Base-by-base conservation (phyloP, 495 filamentous ascomycete species). In the Lophiostoma macrostomum region DNA sequence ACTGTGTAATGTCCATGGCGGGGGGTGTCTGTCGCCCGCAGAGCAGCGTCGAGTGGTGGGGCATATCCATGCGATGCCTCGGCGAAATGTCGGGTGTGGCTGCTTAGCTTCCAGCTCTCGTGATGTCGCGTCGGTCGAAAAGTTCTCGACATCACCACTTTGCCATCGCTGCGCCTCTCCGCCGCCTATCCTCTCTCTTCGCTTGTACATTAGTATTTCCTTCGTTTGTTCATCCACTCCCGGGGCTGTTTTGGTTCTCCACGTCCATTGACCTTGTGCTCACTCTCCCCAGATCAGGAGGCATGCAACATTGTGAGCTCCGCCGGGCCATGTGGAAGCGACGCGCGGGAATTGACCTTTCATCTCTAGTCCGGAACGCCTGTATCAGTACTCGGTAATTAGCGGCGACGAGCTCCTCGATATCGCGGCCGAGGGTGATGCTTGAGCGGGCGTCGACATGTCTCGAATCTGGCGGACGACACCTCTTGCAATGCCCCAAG, bases 1-100 rank as follows among this genome's bases (percentile, higher is more conserved):
- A 91, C 45, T 80, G 80, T 16, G 93, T 97, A 67, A 97, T 86
- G 49, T 97, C 90, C 93, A 99, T 97, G 45, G 30, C 50, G 20
- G 30, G 16, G 38, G 25, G 2, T 18, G 32, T 19, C 8, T 8
- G n/a, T n/a, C n/a, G 12, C 44, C 28, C 13, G 50, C 36, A 43
- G 37, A 14, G 13, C 18, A 35, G 30, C 10, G 35, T 31, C 25
- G 20, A 13, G 29, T 32, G 22, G 43, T 31, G 52, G 34, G 52
- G 43, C 31, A 47, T 23, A 1, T 5, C 3, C 16, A 40, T 36
- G 24, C 18, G 19, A 2, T 11, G 37, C 28, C 4, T 41, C 23
- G 22, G 2, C 34, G 43, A 16, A 37, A 13, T 22, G 25, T 19
- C 27, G 24, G 18, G 16, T n/a, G n/a, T n/a, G n/a, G n/a, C n/a